Evolutionary conservation across 1,284 basidiomycete genomes (phyloP), one percentile per base, ranked within the genome.

Genomic region (Ustilago trichophora): DNA sequence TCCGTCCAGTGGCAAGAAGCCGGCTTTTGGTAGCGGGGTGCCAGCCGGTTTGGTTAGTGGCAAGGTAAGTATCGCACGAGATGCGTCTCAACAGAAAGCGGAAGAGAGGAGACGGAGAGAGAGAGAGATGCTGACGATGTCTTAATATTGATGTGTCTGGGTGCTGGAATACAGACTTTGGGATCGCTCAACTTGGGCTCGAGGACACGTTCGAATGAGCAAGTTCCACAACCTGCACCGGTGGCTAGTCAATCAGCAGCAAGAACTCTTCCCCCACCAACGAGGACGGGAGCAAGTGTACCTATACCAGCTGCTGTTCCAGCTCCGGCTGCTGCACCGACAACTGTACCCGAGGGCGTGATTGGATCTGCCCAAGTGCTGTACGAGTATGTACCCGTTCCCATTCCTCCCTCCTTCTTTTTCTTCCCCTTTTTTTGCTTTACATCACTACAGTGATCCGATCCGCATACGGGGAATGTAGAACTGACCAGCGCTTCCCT

Each of bases 351-450:
- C 24, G 27, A 24, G 8, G 65, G 53, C 9, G 43, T 36, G 13
- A 54, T 63, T 8, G 65, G 58, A 13, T 18, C 38, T 4, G 65
- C 65, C 3, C 13, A 36, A 15, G 65, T 62, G 11, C 40, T 68
- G 15, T 68, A 51, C 35, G 65, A 68, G 48, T 62, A 42, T 50
- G 58, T 62, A 8, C 27, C n/a, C n/a, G n/a, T n/a, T n/a, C n/a
- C n/a, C n/a, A n/a, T n/a, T n/a, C n/a, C n/a, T n/a, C n/a, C n/a
- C n/a, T n/a, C n/a, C n/a, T n/a, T n/a, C n/a, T n/a, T n/a, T n/a
- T n/a, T 19, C 13, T 6, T 5, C 34, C 24, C 26, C 3, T 21
- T n/a, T n/a, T n/a, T n/a, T n/a, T n/a, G 13, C 11, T n/a, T 18
- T 15, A 21, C 19, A n/a, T 13, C n/a, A n/a, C n/a, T n/a, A n/a